These are phyloP conservation scores for Biscogniauxia mediterranea DNA, from an alignment of 2,329 filamentous ascomycete species.

Conservation along the genomic window DNA sequence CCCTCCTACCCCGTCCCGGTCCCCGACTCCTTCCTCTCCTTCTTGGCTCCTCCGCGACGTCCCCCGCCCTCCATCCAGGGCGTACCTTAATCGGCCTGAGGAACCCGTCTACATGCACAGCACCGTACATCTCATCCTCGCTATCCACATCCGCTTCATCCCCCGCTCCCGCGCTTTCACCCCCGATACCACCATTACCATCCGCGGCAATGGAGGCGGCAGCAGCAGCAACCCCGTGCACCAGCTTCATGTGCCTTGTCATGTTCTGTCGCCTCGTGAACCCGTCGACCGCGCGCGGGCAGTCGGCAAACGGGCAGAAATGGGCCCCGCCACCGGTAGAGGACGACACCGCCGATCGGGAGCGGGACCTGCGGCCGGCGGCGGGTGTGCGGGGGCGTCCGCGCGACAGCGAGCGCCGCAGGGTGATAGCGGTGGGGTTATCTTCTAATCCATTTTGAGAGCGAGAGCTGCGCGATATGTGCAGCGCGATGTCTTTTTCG, in stretches of 20 bases:
- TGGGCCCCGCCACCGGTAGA: conserved; percentile 18
- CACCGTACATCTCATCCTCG: conserved; percentile 57
- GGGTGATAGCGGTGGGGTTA: conserved; percentile 2
- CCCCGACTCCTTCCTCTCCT: conserved; percentile 6
- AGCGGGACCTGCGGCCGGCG: conserved; percentile 19
- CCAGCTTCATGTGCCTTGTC: conserved; percentile 42
- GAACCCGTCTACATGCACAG: conserved; percentile 68
- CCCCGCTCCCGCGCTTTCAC: conserved; percentile 26
- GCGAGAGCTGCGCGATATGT: neutral
- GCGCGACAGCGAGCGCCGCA: neutral
- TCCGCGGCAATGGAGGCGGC: conserved; percentile 15
- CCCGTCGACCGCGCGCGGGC: conserved; percentile 34
- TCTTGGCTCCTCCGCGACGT: conserved; percentile 24
- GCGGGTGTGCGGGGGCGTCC: neutral
- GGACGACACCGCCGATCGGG: conserved; percentile 11
- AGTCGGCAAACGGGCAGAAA: conserved; percentile 38
- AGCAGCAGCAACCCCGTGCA: conserved; percentile 34
- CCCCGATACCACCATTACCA: conserved; percentile 20
- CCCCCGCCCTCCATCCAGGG: conserved; percentile 46
- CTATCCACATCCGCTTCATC: conserved; percentile 37
- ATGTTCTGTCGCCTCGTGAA: conserved; percentile 39
- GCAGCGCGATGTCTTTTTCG: neutral
- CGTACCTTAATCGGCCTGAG: conserved; percentile 52
- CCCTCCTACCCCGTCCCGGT: neutral
- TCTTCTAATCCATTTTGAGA: neutral